Percentiles rank a stretch among this genome's conserved stretches.
These are phyloP conservation scores for Aspergillus sojae DNA, from an alignment of 2,329 filamentous ascomycete genomes.

Conservation along the genomic window DNA sequence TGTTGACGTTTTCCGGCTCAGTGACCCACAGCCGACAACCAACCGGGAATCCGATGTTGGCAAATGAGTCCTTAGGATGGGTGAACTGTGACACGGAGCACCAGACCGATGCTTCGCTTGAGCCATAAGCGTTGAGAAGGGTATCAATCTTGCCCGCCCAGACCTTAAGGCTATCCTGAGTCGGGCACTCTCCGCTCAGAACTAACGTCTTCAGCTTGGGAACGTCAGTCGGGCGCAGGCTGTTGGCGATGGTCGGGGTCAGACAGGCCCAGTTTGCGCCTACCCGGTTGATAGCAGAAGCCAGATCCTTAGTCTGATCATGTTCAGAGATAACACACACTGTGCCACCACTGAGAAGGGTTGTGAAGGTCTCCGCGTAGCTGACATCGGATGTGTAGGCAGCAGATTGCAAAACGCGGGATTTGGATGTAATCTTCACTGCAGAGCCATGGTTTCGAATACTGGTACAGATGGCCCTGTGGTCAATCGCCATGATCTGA, in stretches of 20 bases:
- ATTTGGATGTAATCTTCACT: constrained; percentile 42
- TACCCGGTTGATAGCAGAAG: constrained; percentile 40
- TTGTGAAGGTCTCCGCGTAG: constrained; percentile 26
- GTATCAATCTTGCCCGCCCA: not conserved
- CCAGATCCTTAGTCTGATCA: constrained; percentile 48
- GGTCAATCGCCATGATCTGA: constrained; percentile 60
- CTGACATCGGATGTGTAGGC: constrained; percentile 41
- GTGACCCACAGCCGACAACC: constrained; percentile 43
- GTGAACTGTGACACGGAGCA: not conserved
- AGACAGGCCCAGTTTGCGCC: constrained; percentile 10
- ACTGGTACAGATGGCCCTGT: constrained; percentile 56
- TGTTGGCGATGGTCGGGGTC: constrained; percentile 9
- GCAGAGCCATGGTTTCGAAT: constrained; percentile 50
- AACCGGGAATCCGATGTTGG: constrained; percentile 35
- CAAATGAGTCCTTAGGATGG: not conserved
- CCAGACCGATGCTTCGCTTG: not conserved
- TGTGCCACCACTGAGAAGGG: constrained; percentile 18
- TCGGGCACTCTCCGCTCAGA: not conserved
- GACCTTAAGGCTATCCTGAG: not conserved
- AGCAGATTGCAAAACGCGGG: constrained; percentile 32
- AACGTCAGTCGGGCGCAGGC: not conserved
- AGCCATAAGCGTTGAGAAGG: constrained; percentile 1
- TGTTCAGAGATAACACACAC: constrained; percentile 52
- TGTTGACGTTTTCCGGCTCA: constrained; percentile 35
- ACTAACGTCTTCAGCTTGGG: not conserved